Conservation (phyloP, 495 filamentous ascomycete genomes). For the Xylaria cubensis region DNA sequence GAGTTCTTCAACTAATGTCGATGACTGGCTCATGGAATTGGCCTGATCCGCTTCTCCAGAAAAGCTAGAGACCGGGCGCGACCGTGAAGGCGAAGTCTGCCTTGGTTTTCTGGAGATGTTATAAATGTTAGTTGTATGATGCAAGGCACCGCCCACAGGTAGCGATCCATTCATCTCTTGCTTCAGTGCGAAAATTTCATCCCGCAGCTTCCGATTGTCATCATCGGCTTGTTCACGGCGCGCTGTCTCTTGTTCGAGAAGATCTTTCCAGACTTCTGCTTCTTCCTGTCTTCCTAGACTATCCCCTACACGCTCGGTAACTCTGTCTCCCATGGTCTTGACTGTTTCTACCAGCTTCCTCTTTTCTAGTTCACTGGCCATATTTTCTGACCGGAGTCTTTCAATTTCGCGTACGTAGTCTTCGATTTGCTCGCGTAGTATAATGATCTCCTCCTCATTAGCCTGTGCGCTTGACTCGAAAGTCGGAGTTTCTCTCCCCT, state of each 20-base stretch:
- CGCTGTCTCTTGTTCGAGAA: conserved; percentile 90
- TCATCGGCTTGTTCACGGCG: conserved; percentile 90
- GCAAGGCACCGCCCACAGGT: conserved; percentile 44
- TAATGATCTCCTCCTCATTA: conserved; percentile 83
- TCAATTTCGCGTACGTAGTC: conserved; percentile 84
- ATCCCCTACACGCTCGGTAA: conserved; percentile 61
- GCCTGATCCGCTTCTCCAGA: conserved; percentile 62
- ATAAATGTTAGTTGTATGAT: conserved; percentile 66
- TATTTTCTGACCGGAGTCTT: conserved; percentile 74
- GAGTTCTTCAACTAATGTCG: conserved; percentile 71
- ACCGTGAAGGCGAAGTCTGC: conserved; percentile 63
- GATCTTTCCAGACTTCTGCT: conserved; percentile 91
- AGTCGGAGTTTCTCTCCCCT: conserved; percentile 56
- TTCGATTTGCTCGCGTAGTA: conserved; percentile 81
- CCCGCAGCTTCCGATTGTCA: conserved; percentile 82
- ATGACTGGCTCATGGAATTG: conserved; percentile 62
- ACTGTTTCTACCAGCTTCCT: conserved; percentile 80
- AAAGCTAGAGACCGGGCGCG: conserved; percentile 67
- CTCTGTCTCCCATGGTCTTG: conserved; percentile 70
- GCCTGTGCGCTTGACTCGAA: conserved; percentile 70
- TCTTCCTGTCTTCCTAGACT: conserved; percentile 82
- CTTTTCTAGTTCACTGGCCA: conserved; percentile 80
- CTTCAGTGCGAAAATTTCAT: conserved; percentile 79
- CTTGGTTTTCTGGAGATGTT: conserved; percentile 66
- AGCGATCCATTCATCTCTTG: conserved; percentile 59